These are phyloP conservation scores for Termitomyces sp. DNA, from an alignment of 768 basidiomycete genomes.

Conservation along the genomic window DNA sequence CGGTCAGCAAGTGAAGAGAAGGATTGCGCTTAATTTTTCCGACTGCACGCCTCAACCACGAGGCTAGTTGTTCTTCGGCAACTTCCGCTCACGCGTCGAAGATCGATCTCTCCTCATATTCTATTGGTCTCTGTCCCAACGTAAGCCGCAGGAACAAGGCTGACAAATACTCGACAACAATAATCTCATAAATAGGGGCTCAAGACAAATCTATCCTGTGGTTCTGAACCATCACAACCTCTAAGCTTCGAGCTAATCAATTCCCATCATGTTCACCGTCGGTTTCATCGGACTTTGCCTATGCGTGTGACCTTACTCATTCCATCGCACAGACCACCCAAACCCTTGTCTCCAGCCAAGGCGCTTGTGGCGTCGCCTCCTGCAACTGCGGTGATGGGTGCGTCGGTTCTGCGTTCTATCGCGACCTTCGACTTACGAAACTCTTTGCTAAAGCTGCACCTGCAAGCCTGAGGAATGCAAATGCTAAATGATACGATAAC, in stretches of 20 bases:
- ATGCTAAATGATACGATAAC: conserved; percentile 35
- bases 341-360: conserved; percentile 33
- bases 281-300: conserved; percentile 12
- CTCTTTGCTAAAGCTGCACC: conserved; percentile 35
- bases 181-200: background rate
- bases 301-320: background rate
- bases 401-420: conserved; percentile 7
- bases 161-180: conserved; percentile 17
- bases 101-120: no score
- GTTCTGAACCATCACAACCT: background rate
- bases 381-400: conserved; percentile 53
- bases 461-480: conserved; percentile 65
- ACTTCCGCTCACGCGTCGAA: no score
- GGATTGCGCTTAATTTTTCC: conserved; percentile 16
- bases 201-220: no score
- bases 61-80: conserved; percentile 31
- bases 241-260: background rate
- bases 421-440: background rate
- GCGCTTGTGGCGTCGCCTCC: conserved; percentile 37
- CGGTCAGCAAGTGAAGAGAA: conserved; percentile 10
- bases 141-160: no score
- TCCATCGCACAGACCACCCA: conserved; percentile 24
- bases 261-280: conserved; percentile 33
- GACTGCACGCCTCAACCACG: conserved; percentile 38
- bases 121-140: no score